Evolutionary conservation across 805 yeast genomes (phyloP).

Genomic region (Brettanomyces naardenensis): DNA sequence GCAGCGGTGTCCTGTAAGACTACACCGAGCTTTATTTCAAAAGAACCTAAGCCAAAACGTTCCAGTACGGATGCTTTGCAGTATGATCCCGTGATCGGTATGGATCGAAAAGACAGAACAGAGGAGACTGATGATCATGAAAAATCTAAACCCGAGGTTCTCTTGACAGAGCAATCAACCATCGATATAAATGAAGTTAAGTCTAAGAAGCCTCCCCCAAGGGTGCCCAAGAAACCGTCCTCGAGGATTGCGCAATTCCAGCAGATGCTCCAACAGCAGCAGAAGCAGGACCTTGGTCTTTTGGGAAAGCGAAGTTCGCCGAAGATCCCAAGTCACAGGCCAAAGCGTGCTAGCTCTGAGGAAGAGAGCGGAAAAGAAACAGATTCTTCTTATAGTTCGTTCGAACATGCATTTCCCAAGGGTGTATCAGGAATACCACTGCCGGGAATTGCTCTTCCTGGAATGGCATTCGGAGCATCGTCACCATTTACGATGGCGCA

Average conservation of each 20-base stretch:
- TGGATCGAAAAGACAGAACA: not conserved
- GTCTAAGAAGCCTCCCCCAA: constrained; percentile 47
- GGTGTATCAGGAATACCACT: constrained; percentile 19
- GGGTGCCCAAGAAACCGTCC: constrained; percentile 70
- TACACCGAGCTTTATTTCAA: not conserved
- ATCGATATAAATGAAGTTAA: not conserved
- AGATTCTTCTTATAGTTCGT: too few relatives aligned
- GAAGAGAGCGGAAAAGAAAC: not conserved
- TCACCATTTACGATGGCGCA: too few relatives aligned
- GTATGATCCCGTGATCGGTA: not conserved
- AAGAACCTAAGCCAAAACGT: not conserved
- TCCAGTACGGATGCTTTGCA: not conserved
- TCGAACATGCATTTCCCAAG: constrained; percentile 2
- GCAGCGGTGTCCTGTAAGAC: too few relatives aligned
- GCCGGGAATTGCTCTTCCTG: constrained; percentile 43
- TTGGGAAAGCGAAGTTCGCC: constrained; percentile 14
- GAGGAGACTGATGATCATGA: not conserved
- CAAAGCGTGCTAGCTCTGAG: constrained; percentile 5
- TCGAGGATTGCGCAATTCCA: constrained; percentile 78
- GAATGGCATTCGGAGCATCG: constrained; percentile 50
- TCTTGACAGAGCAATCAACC: not conserved
- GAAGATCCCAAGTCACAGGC: constrained; percentile 15
- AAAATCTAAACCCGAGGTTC: not conserved
- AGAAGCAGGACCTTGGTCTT: constrained; percentile 27
- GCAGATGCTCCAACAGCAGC: constrained; percentile 56